A percentile compares a stretch with the other conserved stretches of the same genome.
Conservation (phyloP, 176 grass and related monocot genomes). For the Avena sativa region DNA sequence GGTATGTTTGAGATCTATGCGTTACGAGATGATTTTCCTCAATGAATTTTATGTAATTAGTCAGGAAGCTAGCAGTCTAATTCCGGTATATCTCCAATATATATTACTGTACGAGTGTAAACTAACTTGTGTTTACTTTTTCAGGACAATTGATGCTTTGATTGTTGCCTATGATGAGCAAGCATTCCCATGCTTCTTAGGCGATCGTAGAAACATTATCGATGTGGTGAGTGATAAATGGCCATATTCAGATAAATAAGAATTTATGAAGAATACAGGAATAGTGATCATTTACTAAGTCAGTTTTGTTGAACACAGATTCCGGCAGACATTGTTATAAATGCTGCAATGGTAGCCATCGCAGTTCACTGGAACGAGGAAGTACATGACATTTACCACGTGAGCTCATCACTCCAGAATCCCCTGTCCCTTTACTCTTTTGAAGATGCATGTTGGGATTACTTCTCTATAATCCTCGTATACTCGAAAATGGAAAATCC, state of each 20-base stretch:
- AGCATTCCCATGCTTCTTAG: constrained; percentile 51
- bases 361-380: not conserved
- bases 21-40: too few species aligned
- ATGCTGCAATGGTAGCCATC: constrained; percentile 14
- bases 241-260: not conserved
- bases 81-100: too few species aligned
- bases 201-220: not conserved
- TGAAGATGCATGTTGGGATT: not conserved
- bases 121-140: too few species aligned
- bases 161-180: constrained; percentile 32
- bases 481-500: not conserved
- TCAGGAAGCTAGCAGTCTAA: too few species aligned
- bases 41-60: too few species aligned
- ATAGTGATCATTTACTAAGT: too few species aligned
- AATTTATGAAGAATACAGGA: too few species aligned
- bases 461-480: not conserved
- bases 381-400: not conserved
- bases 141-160: too few species aligned
- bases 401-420: not conserved
- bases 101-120: too few species aligned
- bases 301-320: not conserved
- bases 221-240: constrained; percentile 34
- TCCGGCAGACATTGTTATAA: constrained; percentile 24
- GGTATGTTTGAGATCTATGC: too few species aligned
- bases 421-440: not conserved